Evolutionary conservation across 495 filamentous ascomycete genomes (phyloP), one percentile per base, ranked within the genome.

Genomic region (Penicillium soppii): DNA sequence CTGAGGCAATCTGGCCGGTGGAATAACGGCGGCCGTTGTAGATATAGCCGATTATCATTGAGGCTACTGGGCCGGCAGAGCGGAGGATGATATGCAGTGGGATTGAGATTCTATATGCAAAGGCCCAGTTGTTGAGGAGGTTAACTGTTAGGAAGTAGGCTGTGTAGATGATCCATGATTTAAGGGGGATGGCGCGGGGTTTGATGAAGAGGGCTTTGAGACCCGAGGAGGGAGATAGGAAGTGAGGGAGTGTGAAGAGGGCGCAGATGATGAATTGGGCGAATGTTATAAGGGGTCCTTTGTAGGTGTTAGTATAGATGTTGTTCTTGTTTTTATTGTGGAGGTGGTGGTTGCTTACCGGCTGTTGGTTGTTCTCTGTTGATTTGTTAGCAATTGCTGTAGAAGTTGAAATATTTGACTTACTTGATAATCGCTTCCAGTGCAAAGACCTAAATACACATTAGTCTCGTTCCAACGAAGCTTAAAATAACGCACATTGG

Each of bases 81-180:
- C 94, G 87, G 6, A 99, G 74, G 51, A 99, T 97, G 57, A 97
- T 99, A 62, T 99, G 94, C 38, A 99, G 83, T 19, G 94, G 94
- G 0, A 99, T 92, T 5, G 89, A 95, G 41, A 99, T 97, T 51
- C 90, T 86, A 72, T 96, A 97, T 50, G 89, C 91, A 65, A 99
- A 97, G 5, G 94, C 94, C 76, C 91, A 92, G 60, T 99, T 99
- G 72, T 99, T 99, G 50, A 97, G 73, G 38, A 97, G 78, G 57
- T 96, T 97, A 62, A 97, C 91, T 46, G 80, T 78, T 59, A 95
- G 91, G 72, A 97, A 97, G 47, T 96, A 82, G 2, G 84, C 69
- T n/a, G 96, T 96, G 58, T 95, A 94, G 49, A 90, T 72, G 40
- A 89, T 58, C 92, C 92, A 97, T 57, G 89, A 87, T 42, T 78